A percentile compares a stretch with the other conserved stretches of the same genome.
Evolutionary conservation across 257 asterid genomes (phyloP).

Genomic region (Cinchona pubescens): DNA sequence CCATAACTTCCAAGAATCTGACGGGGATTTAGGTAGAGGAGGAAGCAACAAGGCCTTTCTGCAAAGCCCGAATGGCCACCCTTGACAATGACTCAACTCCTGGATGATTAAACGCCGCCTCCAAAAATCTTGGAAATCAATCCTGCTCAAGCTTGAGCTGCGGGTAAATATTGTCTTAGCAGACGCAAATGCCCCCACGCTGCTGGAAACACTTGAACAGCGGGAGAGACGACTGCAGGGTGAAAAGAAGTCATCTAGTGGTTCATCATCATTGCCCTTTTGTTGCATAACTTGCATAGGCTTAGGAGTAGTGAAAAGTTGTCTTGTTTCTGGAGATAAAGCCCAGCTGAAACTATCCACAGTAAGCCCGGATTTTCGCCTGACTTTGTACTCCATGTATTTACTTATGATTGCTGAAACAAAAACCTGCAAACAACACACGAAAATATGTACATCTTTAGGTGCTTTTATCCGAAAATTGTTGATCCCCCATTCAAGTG

Average conservation of each 20-base stretch:
- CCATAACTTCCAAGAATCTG: constrained; percentile 90
- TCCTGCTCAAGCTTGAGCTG: constrained; percentile 57
- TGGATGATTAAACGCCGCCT: constrained; percentile 34
- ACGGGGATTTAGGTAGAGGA: constrained; percentile 76
- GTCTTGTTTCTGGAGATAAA: constrained; percentile 43
- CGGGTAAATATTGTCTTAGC: constrained; percentile 59
- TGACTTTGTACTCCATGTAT: constrained; percentile 65
- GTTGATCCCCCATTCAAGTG: neutral
- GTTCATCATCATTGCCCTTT: constrained; percentile 20
- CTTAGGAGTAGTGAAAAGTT: constrained; percentile 20
- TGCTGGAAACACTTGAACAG: constrained; percentile 52
- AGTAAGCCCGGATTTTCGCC: constrained; percentile 27
- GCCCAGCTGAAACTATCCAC: constrained; percentile 46
- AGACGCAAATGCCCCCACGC: constrained; percentile 46
- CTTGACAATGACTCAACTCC: constrained; percentile 53
- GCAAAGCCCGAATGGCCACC: constrained; percentile 90
- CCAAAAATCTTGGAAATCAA: constrained; percentile 37
- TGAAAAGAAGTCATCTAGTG: constrained; percentile 35
- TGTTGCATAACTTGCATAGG: constrained; percentile 12
- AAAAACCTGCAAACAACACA: constrained; percentile 43
- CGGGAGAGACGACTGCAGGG: constrained; percentile 43
- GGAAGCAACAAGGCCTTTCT: constrained; percentile 64
- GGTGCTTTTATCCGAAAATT: neutral
- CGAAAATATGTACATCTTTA: neutral
- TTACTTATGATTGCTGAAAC: constrained; percentile 66